Conservation (phyloP, 345 rosid species). For the Litchi chinensis region DNA sequence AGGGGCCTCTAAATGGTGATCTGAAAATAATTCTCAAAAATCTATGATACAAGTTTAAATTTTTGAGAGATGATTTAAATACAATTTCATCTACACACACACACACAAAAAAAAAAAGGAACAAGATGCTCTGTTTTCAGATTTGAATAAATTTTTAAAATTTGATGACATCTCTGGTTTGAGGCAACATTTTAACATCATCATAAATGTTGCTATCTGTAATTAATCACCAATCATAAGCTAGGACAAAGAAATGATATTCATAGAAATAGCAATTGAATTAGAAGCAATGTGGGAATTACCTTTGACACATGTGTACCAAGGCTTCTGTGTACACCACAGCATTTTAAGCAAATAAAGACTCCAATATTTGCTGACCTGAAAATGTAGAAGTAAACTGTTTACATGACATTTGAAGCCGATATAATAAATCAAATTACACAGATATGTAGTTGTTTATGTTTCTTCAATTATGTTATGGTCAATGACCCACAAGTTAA, state of each 20-base stretch:
- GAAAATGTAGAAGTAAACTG: conserved; percentile 36
- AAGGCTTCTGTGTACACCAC: conserved; percentile 96
- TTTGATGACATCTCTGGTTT: not conserved
- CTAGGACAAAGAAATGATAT: not conserved
- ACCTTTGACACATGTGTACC: conserved; percentile 98
- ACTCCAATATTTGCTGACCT: conserved; percentile 99
- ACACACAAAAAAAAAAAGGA: not conserved
- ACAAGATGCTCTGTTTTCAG: not conserved
- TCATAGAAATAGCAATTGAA: conserved; percentile 4
- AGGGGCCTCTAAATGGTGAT: not conserved
- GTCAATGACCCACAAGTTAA: not conserved
- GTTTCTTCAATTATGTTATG: not conserved
- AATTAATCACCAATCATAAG: not conserved
- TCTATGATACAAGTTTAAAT: not conserved
- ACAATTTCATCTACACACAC: not conserved
- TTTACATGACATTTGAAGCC: not conserved
- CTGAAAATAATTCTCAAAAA: not conserved
- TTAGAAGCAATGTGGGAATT: conserved; percentile 27
- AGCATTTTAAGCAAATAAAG: conserved; percentile 93
- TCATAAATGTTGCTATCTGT: not conserved
- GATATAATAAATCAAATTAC: conserved; percentile 1
- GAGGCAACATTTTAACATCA: not conserved
- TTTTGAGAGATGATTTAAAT: not conserved
- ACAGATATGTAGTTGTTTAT: not conserved
- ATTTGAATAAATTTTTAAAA: not conserved